Conservation (phyloP, 306 rosid species). For the Rosa multiflora region DNA sequence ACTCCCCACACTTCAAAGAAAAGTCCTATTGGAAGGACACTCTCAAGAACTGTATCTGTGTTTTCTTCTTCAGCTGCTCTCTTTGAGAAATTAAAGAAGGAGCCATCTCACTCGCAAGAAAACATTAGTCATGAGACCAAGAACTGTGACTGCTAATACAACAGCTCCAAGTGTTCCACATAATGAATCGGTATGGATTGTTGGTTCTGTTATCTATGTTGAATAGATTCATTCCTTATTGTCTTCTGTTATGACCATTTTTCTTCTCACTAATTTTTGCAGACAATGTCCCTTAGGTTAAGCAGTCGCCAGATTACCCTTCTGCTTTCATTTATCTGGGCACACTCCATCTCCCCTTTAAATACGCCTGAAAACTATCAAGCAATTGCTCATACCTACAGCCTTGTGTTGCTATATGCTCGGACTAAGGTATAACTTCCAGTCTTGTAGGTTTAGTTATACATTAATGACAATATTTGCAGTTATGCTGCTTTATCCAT, state of each 20-base stretch:
- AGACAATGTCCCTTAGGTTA: constrained; percentile 51
- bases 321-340: constrained; percentile 80
- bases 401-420: constrained; percentile 65
- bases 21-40: constrained; percentile 46
- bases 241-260: constrained; percentile 2
- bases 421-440: constrained; percentile 57
- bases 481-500: neutral
- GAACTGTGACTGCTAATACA: constrained; percentile 10
- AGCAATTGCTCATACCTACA: constrained; percentile 76
- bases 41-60: constrained; percentile 54
- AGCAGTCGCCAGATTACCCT: constrained; percentile 66
- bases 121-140: constrained; percentile 15
- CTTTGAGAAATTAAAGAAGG: constrained; percentile 25
- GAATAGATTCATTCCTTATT: neutral
- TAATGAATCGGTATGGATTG: constrained; percentile 27
- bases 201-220: neutral
- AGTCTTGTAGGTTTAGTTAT: constrained; percentile 12
- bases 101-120: constrained; percentile 9
- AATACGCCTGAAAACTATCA: constrained; percentile 76
- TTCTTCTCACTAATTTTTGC: constrained; percentile 18
- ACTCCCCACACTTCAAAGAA: constrained; percentile 28
- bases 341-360: constrained; percentile 63
- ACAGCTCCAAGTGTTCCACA: constrained; percentile 17
- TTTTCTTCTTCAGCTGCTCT: constrained; percentile 34
- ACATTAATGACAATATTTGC: neutral